These are phyloP conservation scores for Tetrapisispora pingtungensis DNA, from an alignment of 805 yeast genomes.

Conservation along the genomic window DNA sequence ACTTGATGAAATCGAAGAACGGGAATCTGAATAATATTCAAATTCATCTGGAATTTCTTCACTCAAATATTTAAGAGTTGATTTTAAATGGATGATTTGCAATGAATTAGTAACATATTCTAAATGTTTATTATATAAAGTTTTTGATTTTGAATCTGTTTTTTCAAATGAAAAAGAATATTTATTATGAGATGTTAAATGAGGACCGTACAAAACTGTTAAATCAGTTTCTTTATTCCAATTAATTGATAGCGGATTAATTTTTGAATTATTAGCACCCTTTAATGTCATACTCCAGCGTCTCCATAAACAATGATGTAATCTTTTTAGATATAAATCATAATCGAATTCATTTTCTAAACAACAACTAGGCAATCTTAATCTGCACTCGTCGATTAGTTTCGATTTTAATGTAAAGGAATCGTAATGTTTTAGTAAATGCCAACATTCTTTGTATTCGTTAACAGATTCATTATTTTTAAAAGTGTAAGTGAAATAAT, in stretches of 20 bases:
- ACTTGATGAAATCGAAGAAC: conserved; percentile 1
- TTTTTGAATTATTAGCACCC: conserved; percentile 38
- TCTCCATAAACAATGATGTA: conserved; percentile 87
- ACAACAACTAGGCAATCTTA: conserved; percentile 26
- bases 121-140: not conserved
- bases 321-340: conserved; percentile 32
- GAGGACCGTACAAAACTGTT: conserved; percentile 92
- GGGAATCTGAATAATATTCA: not conserved
- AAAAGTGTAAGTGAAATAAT: conserved; percentile 14
- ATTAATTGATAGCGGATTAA: conserved; percentile 75
- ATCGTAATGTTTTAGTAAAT: not conserved
- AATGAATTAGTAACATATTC: not conserved
- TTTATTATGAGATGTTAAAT: conserved; percentile 6
- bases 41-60: conserved; percentile 2
- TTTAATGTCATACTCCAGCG: conserved; percentile 83
- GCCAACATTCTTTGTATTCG: conserved; percentile 1
- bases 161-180: not conserved
- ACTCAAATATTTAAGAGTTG: not conserved
- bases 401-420: not conserved
- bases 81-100: not conserved
- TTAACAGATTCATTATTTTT: not conserved
- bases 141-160: not conserved
- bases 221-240: conserved; percentile 95
- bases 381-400: not conserved
- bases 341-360: conserved; percentile 26